Evolutionary conservation across 2,329 filamentous ascomycete genomes (phyloP), one percentile per base, ranked within the genome.

Genomic region (Xylariaceae sp.): DNA sequence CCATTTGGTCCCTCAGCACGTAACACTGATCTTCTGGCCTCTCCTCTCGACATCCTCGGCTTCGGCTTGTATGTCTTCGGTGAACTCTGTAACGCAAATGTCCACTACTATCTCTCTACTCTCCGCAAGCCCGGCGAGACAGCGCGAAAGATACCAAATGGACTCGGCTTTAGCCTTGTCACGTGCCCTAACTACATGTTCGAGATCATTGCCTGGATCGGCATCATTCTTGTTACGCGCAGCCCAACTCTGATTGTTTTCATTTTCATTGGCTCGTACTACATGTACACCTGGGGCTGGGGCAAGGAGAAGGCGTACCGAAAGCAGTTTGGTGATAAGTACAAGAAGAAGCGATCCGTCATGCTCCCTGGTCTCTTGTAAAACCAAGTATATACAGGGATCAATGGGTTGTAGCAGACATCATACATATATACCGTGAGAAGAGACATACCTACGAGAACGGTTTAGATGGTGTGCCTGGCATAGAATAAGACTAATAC

Each of bases 131-230:
- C 82, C 0, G 91, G 91, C 48, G 87, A 86, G 57, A 92, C 87
- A 1, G 90, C 95, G 67, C 82, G 92, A 52, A 90, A 90, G 60
- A 95, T 99, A 56, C 94, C 94, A 1, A 76, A 76, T 49, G 94
- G 94, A 22, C 82, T 92, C 51, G 89, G 91, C 30, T 97, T 96
- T 70, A 77, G 75, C 56, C 72, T 89, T 33, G 92, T 99, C 45
- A 99, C 94, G 11, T 95, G 91, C 74, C 94, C 94, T 39, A 99
- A 99, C 75, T 99, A 99, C 75, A 82, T 95, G 75, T 97, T 95
- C 61, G 94, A 99, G 72, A 78, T 88, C 6, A 68, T 95, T 35
- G 83, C 91, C 1, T 99, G 94, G 94, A 61, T 88, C 30, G 91
- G 90, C 22, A 77, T 97, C 48, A 85, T 87, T 59, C 66, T 95